Base-by-base conservation (phyloP, 1,284 basidiomycete species). In the Tylopilus sp. region DNA sequence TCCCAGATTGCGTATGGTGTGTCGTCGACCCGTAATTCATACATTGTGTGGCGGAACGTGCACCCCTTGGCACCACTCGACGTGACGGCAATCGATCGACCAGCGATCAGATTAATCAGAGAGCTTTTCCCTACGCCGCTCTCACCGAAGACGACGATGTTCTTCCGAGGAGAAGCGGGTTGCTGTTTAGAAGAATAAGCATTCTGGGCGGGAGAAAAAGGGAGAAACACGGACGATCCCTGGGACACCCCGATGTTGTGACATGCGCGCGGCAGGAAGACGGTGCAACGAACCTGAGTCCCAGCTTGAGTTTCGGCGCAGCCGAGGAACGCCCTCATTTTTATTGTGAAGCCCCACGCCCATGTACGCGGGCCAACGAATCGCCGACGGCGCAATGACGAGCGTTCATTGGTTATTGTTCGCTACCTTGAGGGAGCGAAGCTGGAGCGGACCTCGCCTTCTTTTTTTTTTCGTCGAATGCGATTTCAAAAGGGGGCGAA, bases 41-140 rank as follows among this genome's bases (percentile, higher is more conserved):
- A 60, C 33, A 59, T 59, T 48, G 40, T 41, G 48, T 60, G 59
- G 26, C 53, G 45, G 37, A 68, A 64, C 38, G 63, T 68, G 63
- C 61, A 68, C 4, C 61, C 60, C 42, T 49, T 64, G 33, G 52
- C 59, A 41, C 52, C 50, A 42, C 57, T 65, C 10, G 63, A 62
- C 18, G 63, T 59, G 1, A 46, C 48, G 52, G 63, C 63, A 46
- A 64, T 53, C 46, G 61, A 60, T 64, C 55, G 64, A 50, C 65
- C 60, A 51, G 62, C 63, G 39, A 67, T 59, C 52, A 60, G 49
- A 46, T 66, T 67, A 41, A 67, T 55, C 46, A 64, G 44, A 45
- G 61, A 66, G 52, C 64, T 63, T 45, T 64, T 67, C 21, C 64
- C 63, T 34, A 60, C 58, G 2, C 61, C 61, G 29, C 51, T 52